phyloP scores from a whole-genome alignment of 495 filamentous ascomycete genomes.

The Trichocladium antarcticum region DNA sequence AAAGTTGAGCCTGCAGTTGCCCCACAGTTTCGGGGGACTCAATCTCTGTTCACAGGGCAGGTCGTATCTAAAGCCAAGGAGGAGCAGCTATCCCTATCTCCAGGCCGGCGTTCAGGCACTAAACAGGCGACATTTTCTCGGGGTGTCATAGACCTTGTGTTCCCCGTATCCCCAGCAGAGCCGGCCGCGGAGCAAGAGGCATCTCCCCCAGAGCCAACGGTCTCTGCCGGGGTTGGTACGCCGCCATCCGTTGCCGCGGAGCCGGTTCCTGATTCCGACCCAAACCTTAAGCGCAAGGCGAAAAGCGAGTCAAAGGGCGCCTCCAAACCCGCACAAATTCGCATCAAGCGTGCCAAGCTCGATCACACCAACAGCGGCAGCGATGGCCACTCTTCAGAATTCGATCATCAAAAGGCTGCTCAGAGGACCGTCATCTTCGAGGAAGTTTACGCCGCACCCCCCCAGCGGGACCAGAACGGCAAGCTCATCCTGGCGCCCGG shows the following conservation, averaged over 20 bases:
- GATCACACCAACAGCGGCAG: not conserved
- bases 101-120: not conserved
- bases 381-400: not conserved
- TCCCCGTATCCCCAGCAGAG: too few relatives aligned
- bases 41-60: not conserved
- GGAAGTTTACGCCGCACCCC: slow-evolving; percentile 27
- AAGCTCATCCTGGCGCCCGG: slow-evolving; percentile 10
- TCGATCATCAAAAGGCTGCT: not conserved
- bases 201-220: not conserved
- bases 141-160: too few relatives aligned
- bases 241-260: not conserved
- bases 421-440: slow-evolving; percentile 28
- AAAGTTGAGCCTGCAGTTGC: not conserved
- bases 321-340: not conserved
- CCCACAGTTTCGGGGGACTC: not conserved
- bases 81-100: not conserved
- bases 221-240: not conserved
- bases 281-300: not conserved
- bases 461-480: slow-evolving; percentile 10
- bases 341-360: slow-evolving; percentile 1
- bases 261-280: not conserved
- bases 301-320: not conserved
- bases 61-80: not conserved
- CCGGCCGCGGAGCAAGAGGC: not conserved
- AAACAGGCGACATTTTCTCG: too few relatives aligned